Conservation (phyloP, 805 yeast genomes). For the Wickerhamomyces xylosicus region DNA sequence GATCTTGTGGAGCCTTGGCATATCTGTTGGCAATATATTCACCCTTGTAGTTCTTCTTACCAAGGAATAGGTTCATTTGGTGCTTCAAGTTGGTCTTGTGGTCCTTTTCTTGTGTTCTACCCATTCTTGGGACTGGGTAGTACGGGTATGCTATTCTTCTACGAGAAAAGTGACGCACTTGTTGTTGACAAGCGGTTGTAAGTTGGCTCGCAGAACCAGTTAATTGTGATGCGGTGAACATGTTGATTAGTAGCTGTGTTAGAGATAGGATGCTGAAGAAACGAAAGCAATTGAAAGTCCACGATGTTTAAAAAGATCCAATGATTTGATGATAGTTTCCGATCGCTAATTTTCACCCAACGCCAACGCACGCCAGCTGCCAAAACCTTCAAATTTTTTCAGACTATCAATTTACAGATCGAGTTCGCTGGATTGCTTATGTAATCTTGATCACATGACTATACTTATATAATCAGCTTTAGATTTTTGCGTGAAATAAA, state of each 20-base stretch:
- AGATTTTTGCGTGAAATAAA: too few relatives aligned
- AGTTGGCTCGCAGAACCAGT: background rate
- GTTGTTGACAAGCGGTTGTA: slow-evolving; percentile 15
- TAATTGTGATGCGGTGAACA: background rate
- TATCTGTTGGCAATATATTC: slow-evolving; percentile 72
- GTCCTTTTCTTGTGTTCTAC: slow-evolving; percentile 28
- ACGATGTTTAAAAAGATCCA: too few relatives aligned
- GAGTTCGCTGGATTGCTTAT: too few relatives aligned
- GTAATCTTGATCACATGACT: too few relatives aligned
- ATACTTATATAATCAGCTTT: background rate
- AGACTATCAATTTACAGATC: background rate
- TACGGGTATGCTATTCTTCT: slow-evolving; percentile 45
- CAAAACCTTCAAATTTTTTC: background rate
- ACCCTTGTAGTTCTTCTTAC: slow-evolving; percentile 77
- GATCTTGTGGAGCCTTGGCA: slow-evolving; percentile 54
- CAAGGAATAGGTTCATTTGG: slow-evolving; percentile 65
- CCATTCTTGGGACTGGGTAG: slow-evolving; percentile 33
- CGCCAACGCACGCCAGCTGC: too few relatives aligned
- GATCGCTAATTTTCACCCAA: background rate
- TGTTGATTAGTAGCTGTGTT: too few relatives aligned
- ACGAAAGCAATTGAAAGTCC: too few relatives aligned
- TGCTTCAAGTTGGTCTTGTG: slow-evolving; percentile 47
- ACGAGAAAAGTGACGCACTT: slow-evolving; percentile 36
- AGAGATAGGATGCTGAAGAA: background rate
- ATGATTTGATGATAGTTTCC: too few relatives aligned